Evolutionary conservation across 805 yeast genomes (phyloP), one percentile per base, ranked within the genome.

Genomic region (Monosporozyma servazzii): DNA sequence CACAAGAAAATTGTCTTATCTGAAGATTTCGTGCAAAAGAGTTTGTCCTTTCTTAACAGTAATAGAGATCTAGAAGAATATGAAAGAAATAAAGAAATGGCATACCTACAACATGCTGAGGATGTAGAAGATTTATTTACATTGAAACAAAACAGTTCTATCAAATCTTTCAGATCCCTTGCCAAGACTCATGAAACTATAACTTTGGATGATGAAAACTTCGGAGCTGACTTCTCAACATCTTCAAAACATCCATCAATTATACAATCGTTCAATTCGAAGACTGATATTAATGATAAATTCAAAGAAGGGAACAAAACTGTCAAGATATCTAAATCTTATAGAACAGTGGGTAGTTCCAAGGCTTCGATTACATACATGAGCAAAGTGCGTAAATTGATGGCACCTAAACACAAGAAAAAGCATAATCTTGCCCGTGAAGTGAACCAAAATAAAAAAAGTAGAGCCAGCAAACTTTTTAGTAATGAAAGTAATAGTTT

Each of bases 351-450:
- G 1, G 72, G 80, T 1, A 78, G 83, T 7, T 69, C 78, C 4
- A 77, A 73, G 54, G 79, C 85, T 1, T 78, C 85, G 8, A 76
- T 85, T 55, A 76, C 83, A 45, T 76, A 76, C 50, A 62, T 79
- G 60, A 77, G 82, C 10, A 65, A 65, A 44, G 63, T 65, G 29
- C 64, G 68, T 53, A 63, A 62, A 49, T 55, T 67, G 2, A 61
- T 56, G 21, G 65, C 69, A 2, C 68, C 66, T 3, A 56, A 58
- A 48, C 49, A 51, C 46, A 45, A 48, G 23, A 37, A 48, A 23
- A 9, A 33, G 50, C 30, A 45, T 45, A 21, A 18, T 18, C 13
- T 37, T 8, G 23, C 13, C 3, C 41, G 41, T 37, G 41, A 37
- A 37, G 41, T 21, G 9, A 20, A 37, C 11, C 41, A 37, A 18